These are phyloP conservation scores for Acanthamoeba lenticulata DNA, from an alignment of 208 protist genomes.

Conservation along the genomic window DNA sequence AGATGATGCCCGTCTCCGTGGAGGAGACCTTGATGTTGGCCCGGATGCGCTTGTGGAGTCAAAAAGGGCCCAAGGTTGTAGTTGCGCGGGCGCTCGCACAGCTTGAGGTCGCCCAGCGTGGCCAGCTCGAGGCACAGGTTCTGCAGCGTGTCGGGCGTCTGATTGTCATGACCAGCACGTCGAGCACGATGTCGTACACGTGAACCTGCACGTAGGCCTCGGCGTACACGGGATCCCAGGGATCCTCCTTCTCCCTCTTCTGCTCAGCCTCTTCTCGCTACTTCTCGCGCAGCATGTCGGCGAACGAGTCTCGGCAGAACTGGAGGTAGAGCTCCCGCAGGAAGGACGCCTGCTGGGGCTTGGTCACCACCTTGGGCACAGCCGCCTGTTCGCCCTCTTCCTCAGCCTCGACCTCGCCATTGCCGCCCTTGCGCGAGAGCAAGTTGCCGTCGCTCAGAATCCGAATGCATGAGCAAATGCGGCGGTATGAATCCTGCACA, in stretches of 20 bases:
- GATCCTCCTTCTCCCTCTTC: conserved; percentile 81
- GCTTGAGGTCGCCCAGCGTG: conserved; percentile 96
- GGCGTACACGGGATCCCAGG: conserved; percentile 96
- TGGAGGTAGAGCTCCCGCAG: conserved; percentile 27
- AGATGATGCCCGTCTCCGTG: conserved; percentile 97
- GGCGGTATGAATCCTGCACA: conserved; percentile 92
- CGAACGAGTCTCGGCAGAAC: neutral
- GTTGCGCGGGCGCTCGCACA: conserved; percentile 95
- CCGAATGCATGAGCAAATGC: conserved; percentile 90
- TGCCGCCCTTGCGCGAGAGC: neutral
- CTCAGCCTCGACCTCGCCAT: neutral
- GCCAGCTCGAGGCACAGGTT: conserved; percentile 97
- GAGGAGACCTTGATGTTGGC: conserved; percentile 98
- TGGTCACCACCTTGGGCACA: neutral
- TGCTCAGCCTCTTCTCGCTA: conserved; percentile 66
- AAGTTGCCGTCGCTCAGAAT: conserved; percentile 73
- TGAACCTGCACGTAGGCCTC: conserved; percentile 97
- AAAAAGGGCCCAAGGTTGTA: conserved; percentile 92
- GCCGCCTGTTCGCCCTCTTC: neutral
- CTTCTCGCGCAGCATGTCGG: neutral
- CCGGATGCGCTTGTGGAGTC: conserved; percentile 89
- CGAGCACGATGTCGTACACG: conserved; percentile 97
- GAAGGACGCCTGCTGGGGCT: neutral
- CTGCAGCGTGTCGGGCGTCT: conserved; percentile 93
- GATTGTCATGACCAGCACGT: conserved; percentile 92